Base-by-base conservation (phyloP, 768 basidiomycete genomes). In the Phanerochaete sordida region DNA sequence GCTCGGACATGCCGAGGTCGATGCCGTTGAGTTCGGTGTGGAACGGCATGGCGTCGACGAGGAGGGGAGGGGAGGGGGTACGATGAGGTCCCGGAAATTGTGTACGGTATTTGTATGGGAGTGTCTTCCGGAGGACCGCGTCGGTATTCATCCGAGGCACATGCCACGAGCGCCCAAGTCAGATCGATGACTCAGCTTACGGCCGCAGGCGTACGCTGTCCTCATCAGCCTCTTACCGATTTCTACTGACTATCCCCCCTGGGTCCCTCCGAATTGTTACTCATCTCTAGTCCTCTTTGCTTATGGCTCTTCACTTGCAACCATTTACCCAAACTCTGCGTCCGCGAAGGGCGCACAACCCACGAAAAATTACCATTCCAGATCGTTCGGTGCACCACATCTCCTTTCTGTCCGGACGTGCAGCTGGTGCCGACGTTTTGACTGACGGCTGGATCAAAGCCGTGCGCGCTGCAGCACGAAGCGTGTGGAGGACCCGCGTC, bases 1-100 rank as follows among this genome's bases (percentile, higher is more conserved):
- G 77, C 68, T 91, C 89, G 21, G 80, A 74, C 60, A 73, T 63
- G 35, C 68, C 67, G 54, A 68, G 68, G 27, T 67, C 59, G 43
- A 70, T 62, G 63, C 65, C 65, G 33, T 65, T 33, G 56, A 75
- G 47, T 66, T 57, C 51, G 65, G 64, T 28, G 58, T 69, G 65
- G 57, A 63, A 56, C 21, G 66, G 60, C 70, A 71, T 70, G 50
- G 43, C 39, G 65, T 59, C 44, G 52, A 44, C 13, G 63, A 26
- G 19, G 30, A 8, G 33, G 53, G 46, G 44, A 46, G 16, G 23
- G 43, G 43, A 49, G 30, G 30, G n/a, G n/a, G n/a, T n/a, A n/a
- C n/a, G n/a, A n/a, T n/a, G n/a, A n/a, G n/a, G n/a, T n/a, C n/a
- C n/a, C n/a, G n/a, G n/a, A n/a, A n/a, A n/a, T n/a, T n/a, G n/a